phyloP scores from a whole-genome alignment of 192 early-diverging fungal genomes.

The Backusella australiensis region DNA sequence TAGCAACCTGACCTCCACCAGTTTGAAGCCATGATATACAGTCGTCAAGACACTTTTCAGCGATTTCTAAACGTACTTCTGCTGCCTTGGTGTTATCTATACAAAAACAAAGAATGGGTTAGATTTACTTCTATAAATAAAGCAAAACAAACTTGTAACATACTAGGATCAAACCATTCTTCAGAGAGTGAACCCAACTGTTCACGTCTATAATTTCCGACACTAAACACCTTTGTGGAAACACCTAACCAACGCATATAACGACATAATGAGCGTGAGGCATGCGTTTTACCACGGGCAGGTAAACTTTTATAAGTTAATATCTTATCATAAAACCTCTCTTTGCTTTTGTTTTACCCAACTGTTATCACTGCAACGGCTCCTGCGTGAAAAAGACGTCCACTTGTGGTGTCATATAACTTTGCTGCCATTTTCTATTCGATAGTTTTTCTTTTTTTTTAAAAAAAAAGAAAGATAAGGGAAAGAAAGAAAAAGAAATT shows the following conservation, averaged over 20 bases:
- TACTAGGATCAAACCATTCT: slow-evolving; percentile 81
- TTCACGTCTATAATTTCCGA: slow-evolving; percentile 93
- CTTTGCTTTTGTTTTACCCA: slow-evolving; percentile 41
- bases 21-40: slow-evolving; percentile 63
- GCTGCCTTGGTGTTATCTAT: slow-evolving; percentile 42
- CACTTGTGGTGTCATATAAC: slow-evolving; percentile 75
- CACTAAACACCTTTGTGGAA: slow-evolving; percentile 88
- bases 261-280: slow-evolving; percentile 75
- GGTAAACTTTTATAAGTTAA: slow-evolving; percentile 55
- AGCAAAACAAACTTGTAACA: background rate
- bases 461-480: background rate
- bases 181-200: slow-evolving; percentile 64
- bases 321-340: background rate
- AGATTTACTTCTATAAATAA: background rate
- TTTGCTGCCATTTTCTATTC: slow-evolving; percentile 51
- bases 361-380: slow-evolving; percentile 77
- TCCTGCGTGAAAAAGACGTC: slow-evolving; percentile 78
- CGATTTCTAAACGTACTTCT: slow-evolving; percentile 51
- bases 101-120: background rate
- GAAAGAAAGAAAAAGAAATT: background rate
- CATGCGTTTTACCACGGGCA: slow-evolving; percentile 93
- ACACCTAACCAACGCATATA: slow-evolving; percentile 98
- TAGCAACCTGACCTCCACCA: slow-evolving; percentile 74
- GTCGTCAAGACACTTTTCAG: slow-evolving; percentile 67
- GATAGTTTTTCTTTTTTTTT: background rate